phyloP scores from a whole-genome alignment of 139 green algal genomes.

The Chlorella sorokiniana region DNA sequence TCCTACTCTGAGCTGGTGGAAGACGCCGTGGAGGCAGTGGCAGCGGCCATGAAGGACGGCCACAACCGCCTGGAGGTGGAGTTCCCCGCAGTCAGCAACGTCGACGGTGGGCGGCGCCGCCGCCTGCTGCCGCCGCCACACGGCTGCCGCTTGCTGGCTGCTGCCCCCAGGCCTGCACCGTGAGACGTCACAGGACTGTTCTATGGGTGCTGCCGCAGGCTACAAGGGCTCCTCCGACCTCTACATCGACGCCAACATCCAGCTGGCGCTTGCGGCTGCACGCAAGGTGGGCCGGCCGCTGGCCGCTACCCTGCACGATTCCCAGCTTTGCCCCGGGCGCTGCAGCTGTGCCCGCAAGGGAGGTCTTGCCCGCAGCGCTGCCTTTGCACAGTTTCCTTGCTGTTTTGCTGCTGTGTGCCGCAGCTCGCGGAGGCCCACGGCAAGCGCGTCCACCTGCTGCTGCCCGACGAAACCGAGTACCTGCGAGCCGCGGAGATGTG shows the following conservation, averaged over 20 bases:
- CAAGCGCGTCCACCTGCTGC: constrained; percentile 78
- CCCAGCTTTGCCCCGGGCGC: too few species aligned
- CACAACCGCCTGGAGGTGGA: constrained; percentile 84
- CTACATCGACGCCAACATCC: constrained; percentile 92
- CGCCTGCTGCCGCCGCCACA: background rate
- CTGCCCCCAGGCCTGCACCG: background rate
- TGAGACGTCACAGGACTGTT: background rate
- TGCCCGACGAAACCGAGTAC: constrained; percentile 84
- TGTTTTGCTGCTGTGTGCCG: too few species aligned
- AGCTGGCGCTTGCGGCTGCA: constrained; percentile 79
- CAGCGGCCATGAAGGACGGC: constrained; percentile 69
- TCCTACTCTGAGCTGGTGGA: constrained; percentile 76
- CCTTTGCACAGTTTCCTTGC: background rate
- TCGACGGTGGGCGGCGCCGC: constrained; percentile 64
- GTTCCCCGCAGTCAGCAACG: constrained; percentile 77
- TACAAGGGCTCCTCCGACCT: constrained; percentile 88
- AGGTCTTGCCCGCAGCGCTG: background rate
- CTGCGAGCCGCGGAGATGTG: constrained; percentile 74
- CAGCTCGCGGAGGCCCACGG: constrained; percentile 38
- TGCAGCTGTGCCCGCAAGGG: background rate
- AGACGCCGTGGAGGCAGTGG: constrained; percentile 69
- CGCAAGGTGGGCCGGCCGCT: constrained; percentile 56
- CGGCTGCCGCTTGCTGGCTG: background rate
- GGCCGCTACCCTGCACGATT: too few species aligned
- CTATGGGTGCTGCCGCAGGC: constrained; percentile 46